Conservation (phyloP, 371 early-diverging fungal species). For the Nematocida ausubeli region DNA sequence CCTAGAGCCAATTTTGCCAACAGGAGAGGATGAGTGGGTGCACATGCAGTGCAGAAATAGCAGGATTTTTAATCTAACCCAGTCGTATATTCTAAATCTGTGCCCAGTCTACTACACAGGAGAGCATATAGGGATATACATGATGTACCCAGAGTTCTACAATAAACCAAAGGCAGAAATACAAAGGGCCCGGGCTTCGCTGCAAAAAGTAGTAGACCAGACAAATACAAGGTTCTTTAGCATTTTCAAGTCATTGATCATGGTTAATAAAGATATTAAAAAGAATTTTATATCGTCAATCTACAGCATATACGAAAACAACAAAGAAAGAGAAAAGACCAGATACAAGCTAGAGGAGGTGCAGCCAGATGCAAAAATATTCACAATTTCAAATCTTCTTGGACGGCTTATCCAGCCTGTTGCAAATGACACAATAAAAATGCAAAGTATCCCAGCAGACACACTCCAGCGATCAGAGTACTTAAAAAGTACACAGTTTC, state of each 20-base stretch:
- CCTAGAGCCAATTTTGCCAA: background rate
- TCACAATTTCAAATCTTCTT: slow-evolving; percentile 52
- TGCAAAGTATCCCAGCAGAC: slow-evolving; percentile 35
- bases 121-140: background rate
- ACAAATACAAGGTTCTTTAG: background rate
- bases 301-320: slow-evolving; percentile 12
- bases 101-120: background rate
- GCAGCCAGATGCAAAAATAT: slow-evolving; percentile 49
- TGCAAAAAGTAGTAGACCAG: background rate
- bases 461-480: slow-evolving; percentile 26
- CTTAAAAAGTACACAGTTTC: background rate
- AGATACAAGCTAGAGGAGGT: slow-evolving; percentile 28
- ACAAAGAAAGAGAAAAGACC: slow-evolving; percentile 56
- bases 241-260: slow-evolving; percentile 7
- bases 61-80: background rate
- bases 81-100: background rate
- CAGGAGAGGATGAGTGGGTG: background rate
- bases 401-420: slow-evolving; percentile 48
- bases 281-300: slow-evolving; percentile 58
- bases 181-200: background rate
- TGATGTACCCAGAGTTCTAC: background rate
- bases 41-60: background rate
- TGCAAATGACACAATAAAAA: background rate
- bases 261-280: slow-evolving; percentile 33
- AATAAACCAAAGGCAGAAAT: background rate